phyloP scores from a whole-genome alignment of 306 rosid species.

The Fragaria ananassa region DNA sequence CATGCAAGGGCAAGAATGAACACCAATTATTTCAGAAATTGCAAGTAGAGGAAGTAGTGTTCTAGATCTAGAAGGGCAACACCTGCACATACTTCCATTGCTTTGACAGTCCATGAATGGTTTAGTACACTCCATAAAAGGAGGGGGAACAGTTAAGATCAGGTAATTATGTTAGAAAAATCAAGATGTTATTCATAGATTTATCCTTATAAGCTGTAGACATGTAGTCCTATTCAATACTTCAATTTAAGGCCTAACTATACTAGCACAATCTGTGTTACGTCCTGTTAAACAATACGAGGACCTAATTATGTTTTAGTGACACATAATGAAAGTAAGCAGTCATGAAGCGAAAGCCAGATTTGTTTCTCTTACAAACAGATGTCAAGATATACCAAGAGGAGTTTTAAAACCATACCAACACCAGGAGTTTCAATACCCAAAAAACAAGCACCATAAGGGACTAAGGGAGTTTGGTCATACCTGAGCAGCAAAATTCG shows the following conservation, averaged over 20 bases:
- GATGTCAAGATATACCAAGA: neutral
- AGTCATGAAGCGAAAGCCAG: neutral
- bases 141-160: neutral
- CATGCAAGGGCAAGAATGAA: conserved; percentile 18
- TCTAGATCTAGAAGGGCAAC: neutral
- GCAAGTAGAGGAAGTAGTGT: conserved; percentile 18
- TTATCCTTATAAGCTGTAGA: neutral
- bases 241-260: neutral
- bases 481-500: conserved; percentile 53
- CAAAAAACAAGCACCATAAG: neutral
- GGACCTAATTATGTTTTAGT: neutral
- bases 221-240: neutral
- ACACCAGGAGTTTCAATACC: neutral
- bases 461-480: conserved; percentile 4
- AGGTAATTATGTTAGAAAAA: neutral
- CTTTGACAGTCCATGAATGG: neutral
- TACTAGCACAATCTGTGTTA: neutral
- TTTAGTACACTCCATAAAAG: neutral
- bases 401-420: neutral
- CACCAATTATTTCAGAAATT: conserved; percentile 15
- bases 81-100: neutral
- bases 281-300: neutral
- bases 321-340: neutral
- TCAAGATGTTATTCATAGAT: neutral
- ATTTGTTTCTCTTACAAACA: neutral